Conservation (phyloP, 768 basidiomycete genomes). For the Chalciporus chontae region DNA sequence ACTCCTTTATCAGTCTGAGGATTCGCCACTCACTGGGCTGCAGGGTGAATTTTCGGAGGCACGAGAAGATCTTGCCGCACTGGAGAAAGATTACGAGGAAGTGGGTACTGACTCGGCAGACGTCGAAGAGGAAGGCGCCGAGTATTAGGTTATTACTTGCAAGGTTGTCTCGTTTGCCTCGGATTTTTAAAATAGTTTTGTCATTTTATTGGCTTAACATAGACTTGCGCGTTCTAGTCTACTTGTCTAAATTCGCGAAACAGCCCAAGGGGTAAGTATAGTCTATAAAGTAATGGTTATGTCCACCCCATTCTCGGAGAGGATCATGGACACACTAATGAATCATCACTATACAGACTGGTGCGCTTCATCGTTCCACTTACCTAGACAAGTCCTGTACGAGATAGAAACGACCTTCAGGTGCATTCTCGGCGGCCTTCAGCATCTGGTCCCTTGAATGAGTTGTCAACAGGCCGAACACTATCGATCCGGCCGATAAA, state of each 20-base stretch:
- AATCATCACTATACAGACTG: conserved; percentile 1
- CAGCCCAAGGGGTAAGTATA: neutral
- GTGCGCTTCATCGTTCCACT: conserved; percentile 8
- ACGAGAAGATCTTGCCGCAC: conserved; percentile 94
- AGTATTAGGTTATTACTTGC: conserved; percentile 39
- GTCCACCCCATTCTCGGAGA: conserved; percentile 39
- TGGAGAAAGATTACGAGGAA: conserved; percentile 95
- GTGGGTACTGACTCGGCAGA: conserved; percentile 78
- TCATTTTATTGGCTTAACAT: neutral
- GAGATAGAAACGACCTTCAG: conserved; percentile 41
- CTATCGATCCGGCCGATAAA: conserved; percentile 76
- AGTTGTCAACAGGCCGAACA: conserved; percentile 79
- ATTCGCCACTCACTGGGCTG: conserved; percentile 8
- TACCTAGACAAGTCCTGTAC: conserved; percentile 72
- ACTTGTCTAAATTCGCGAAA: conserved; percentile 1
- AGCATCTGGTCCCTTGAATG: conserved; percentile 69
- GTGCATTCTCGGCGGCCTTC: conserved; percentile 49
- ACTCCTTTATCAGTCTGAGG: conserved; percentile 1
- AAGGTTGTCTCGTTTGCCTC: neutral
- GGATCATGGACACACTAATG: conserved; percentile 28
- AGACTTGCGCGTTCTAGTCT: neutral
- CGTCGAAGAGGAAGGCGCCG: conserved; percentile 56
- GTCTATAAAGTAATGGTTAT: conserved; percentile 16
- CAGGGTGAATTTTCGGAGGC: conserved; percentile 97
- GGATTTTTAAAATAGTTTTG: conserved; percentile 8